Base-by-base conservation (phyloP, 768 basidiomycete species). In the Butyriboletus loyo region DNA sequence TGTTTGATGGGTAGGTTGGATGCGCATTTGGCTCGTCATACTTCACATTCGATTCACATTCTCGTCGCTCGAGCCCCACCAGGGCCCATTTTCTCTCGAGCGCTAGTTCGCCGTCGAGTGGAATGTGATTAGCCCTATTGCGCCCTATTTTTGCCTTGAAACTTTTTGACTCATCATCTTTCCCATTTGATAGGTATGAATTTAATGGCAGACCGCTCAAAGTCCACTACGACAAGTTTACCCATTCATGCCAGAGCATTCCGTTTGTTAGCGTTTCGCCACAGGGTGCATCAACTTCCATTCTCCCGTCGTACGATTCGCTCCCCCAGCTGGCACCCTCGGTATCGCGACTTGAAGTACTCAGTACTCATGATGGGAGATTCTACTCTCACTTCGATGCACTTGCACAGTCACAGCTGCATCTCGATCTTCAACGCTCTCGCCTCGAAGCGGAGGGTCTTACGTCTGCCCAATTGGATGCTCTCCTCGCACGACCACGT, bases 171-270 rank as follows among this genome's bases (percentile, higher is more conserved):
- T 61, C 36, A 55, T 36, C 41, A 39, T 43, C 4, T 28, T 55
- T 35, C 32, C 14, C 34, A 7, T 52, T 32, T 38, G 54, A 15
- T 66, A 96, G 93, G 28, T 90, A 84, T 62, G 94, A 97, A 58
- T 90, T 88, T 61, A 90, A 90, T 63, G 93, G 93, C 5, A 85
- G 92, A 25, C 74, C 78, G 9, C 78, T 98, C 37, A 94, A 94
- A 65, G 96, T 98, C 11, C 89, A 93, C 66, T 89, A 86, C 64
- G 96, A 98, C 77, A 89, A 87, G 68, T 92, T 85, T 66, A 76
- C 82, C 2, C 81, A 72, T 22, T 67, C 66, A 7, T 61, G 64
- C 13, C 68, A 66, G 39, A 64, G 61, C 3, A 55, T 61, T 15
- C 57, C 70, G 5, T 52, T 60, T 34, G 49, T 60, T 46, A 64